A percentile compares a stretch with the other conserved stretches of the same genome.
Conservation (phyloP, 331 rosid genomes). For the Malus hybrid region DNA sequence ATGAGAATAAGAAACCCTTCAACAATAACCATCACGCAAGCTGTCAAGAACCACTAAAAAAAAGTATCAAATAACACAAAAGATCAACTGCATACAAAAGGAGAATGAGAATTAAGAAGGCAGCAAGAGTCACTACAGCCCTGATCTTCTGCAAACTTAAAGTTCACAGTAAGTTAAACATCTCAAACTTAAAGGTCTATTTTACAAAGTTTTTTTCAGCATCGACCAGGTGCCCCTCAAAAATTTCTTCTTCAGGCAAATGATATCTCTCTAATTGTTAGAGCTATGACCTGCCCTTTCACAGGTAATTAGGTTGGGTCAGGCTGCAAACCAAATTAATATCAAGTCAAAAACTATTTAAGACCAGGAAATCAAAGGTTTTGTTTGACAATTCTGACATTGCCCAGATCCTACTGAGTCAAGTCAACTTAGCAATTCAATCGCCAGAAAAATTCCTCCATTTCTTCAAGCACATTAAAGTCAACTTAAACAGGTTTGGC, state of each 20-base stretch:
- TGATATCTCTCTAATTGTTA: not conserved
- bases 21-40: not conserved
- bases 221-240: not conserved
- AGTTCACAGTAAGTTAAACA: not conserved
- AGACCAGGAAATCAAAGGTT: not conserved
- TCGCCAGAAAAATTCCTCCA: not conserved
- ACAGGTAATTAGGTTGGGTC: not conserved
- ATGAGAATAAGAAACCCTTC: slow-evolving; percentile 3
- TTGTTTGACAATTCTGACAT: not conserved
- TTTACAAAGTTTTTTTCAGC: not conserved
- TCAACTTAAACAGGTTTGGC: not conserved
- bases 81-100: not conserved
- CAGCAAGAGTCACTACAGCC: not conserved
- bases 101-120: not conserved
- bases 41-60: not conserved
- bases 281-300: not conserved
- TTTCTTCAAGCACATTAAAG: not conserved
- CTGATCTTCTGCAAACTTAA: not conserved
- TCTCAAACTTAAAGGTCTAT: not conserved
- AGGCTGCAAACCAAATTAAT: not conserved
- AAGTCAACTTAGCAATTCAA: slow-evolving; percentile 13
- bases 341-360: not conserved
- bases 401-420: slow-evolving; percentile 23
- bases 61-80: not conserved
- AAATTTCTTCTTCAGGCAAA: not conserved